phyloP scores from a whole-genome alignment of 768 basidiomycete genomes.

The Tubosaeta sp. region DNA sequence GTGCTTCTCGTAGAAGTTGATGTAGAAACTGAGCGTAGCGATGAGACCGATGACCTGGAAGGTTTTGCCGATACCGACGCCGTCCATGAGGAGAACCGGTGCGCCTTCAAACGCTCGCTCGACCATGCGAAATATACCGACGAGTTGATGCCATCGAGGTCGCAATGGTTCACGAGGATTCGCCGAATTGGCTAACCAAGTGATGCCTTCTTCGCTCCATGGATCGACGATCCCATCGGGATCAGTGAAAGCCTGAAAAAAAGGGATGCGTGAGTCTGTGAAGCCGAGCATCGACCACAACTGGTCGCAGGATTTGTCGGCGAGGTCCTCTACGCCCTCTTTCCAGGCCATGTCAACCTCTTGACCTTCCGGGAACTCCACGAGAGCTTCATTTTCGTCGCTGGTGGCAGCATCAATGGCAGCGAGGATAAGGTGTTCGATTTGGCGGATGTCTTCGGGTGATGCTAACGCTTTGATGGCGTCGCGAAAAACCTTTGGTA shows the following conservation, averaged over 20 bases:
- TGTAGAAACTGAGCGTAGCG: conserved; percentile 8
- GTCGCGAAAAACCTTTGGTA: background rate
- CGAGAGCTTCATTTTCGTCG: accelerated
- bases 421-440: background rate
- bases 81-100: conserved; percentile 22
- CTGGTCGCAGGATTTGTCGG: too few species aligned
- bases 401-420: background rate
- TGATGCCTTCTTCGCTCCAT: conserved; percentile 7
- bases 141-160: conserved; percentile 19
- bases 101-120: background rate
- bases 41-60: conserved; percentile 19
- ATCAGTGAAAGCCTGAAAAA: conserved; percentile 3
- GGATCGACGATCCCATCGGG: conserved; percentile 2
- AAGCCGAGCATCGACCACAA: background rate
- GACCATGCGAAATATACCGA: conserved; percentile 19
- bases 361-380: background rate
- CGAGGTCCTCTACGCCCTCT: conserved; percentile 3
- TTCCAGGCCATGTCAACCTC: background rate
- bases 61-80: conserved; percentile 22
- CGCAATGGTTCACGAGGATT: background rate
- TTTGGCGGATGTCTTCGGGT: background rate
- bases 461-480: background rate
- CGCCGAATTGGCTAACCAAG: conserved; percentile 1
- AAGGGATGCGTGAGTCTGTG: background rate
- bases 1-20: background rate